Base-by-base conservation (phyloP, 495 filamentous ascomycete genomes). In the Podospora comata region DNA sequence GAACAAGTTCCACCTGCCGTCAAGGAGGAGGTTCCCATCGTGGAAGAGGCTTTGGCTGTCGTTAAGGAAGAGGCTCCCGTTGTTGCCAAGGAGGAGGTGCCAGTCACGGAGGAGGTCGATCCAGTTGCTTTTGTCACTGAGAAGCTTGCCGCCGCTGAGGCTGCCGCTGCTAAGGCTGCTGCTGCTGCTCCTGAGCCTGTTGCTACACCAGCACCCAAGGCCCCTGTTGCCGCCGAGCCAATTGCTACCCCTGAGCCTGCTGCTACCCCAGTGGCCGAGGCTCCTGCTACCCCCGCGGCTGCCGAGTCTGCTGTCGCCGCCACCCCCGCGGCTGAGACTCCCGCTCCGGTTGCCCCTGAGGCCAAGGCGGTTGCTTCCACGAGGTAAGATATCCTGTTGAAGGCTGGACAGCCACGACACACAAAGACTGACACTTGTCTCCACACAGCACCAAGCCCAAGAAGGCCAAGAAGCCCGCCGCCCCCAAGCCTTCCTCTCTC, bases 381-480 rank as follows among this genome's bases (percentile, higher is more conserved):
- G 39, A 48, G 39, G 39, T 48, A 16, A 48, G 39, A 48, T 13
- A 48, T 48, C 15, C 39, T 48, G 15, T 16, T 48, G 39, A 13
- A 48, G 3, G 15, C 15, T 48, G 39, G 39, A 48, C 39, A 48
- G 18, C 13, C 15, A 48, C 3, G 9, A 13, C 39, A 48, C 5
- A 11, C 34, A 11, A 11, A 16, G 2, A 48, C 39, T 48, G 13
- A 48, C 9, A 5, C 2, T 48, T 48, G 2, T 11, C 7, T 13
- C 39, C 15, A 20, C 27, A 9, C 55, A n/a, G 19, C 54, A 32
- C 20, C n/a, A n/a, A 30, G 55, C n/a, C 20, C 13, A 19, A 44
- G 27, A 57, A 65, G 20, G 26, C 67, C 44, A 34, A 34, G 67
- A 65, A 54, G 60, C 32, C 66, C 28, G 39, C 62, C 5, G 18